Evolutionary conservation across 331 rosid genomes (phyloP).

Genomic region (Ulmus americana): DNA sequence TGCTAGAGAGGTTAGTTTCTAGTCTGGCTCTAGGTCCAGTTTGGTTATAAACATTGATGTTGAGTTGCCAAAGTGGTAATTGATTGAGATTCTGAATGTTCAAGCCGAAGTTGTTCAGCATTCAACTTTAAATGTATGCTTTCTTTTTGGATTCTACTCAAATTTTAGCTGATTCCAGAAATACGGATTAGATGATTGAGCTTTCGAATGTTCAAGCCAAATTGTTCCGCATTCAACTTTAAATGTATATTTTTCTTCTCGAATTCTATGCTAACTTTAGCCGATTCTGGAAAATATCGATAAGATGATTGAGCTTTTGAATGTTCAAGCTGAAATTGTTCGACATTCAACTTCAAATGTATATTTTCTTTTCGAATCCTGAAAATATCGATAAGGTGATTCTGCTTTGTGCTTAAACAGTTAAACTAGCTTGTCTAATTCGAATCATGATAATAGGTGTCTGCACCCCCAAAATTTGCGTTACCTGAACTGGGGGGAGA

Average conservation of each 20-base stretch:
- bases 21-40: neutral
- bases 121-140: neutral
- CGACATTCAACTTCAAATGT: neutral
- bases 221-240: neutral
- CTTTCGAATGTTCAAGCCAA: too few relatives aligned
- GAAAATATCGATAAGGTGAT: neutral
- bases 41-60: too few relatives aligned
- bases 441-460: slow-evolving; percentile 33
- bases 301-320: neutral
- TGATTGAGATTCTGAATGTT: too few relatives aligned
- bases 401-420: too few relatives aligned
- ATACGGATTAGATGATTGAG: neutral
- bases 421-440: slow-evolving; percentile 12
- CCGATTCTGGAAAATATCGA: too few relatives aligned
- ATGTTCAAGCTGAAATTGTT: neutral
- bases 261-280: too few relatives aligned
- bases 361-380: neutral
- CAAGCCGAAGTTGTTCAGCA: too few relatives aligned
- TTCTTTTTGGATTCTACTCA: too few relatives aligned
- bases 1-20: slow-evolving; percentile 38
- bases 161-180: too few relatives aligned
- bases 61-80: too few relatives aligned
- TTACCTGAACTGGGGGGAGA: slow-evolving; percentile 48
- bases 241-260: too few relatives aligned
- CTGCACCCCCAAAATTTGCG: slow-evolving; percentile 38